Evolutionary conservation across 2,329 filamentous ascomycete genomes (phyloP), one percentile per base, ranked within the genome.

Genomic region (Stylonectria norvegica): DNA sequence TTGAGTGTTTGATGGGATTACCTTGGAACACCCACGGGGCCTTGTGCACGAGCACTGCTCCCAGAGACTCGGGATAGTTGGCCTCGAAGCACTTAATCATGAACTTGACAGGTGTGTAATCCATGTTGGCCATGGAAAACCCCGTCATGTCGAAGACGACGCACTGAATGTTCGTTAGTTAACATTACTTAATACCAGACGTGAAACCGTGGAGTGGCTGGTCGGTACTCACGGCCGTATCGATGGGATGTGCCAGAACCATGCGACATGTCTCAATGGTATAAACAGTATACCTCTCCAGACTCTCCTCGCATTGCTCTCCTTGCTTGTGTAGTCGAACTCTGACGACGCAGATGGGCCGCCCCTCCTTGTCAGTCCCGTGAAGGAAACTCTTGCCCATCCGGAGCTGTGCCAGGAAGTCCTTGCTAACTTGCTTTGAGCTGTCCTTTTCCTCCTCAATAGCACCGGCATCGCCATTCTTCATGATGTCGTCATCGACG

Each of bases 81-180:
- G 93, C 93, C 69, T 98, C 93, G 60, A 98, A 98, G 65, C 90
- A 95, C 66, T 95, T 95, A 66, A 98, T 96, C 85, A 98, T 96
- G 69, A 97, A 98, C 60, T 95, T 98, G 42, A 98, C 88, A 1
- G 93, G 91, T 0, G 86, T 80, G 63, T 97, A 97, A 64, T 98
- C 93, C 93, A 98, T 97, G 66, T 98, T 98, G 12, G 90, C 85
- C 70, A 97, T 75, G 14, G 86, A 86, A 64, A 97, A 97, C 48
- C 84, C 81, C 6, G 87, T 95, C 88, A 98, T 91, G 63, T 98
- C 93, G 59, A 98, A 98, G 33, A 98, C 70, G 49, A 98, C 80
- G 29, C 87, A 93, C 87, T 95, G 43, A 6, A 35, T 31, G 10
- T 44, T 57, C 30, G 62, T 62, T 45, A 50, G 34, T 39, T 11